phyloP scores from a whole-genome alignment of 176 grass and related monocot genomes.

The Musa beccarii region DNA sequence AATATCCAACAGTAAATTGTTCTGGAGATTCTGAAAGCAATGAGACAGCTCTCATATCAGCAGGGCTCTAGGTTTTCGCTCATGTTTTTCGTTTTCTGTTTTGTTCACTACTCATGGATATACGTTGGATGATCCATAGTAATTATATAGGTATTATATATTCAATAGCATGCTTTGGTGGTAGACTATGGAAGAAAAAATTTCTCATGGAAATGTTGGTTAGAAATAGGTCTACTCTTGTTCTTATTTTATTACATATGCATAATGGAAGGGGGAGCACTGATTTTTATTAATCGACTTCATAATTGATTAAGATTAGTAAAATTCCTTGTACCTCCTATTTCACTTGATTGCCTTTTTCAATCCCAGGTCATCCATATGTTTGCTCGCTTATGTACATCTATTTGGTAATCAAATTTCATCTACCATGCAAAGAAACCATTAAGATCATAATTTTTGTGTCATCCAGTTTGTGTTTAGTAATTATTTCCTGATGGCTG shows the following conservation, averaged over 20 bases:
- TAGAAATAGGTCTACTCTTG: neutral
- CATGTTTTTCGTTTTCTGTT: neutral
- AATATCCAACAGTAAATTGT: neutral
- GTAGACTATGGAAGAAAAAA: too few relatives aligned
- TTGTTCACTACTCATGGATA: neutral
- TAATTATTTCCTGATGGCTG: neutral
- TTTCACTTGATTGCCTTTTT: too few relatives aligned
- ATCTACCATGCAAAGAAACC: neutral
- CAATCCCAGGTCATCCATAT: neutral
- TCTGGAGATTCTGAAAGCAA: neutral
- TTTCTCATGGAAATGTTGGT: neutral
- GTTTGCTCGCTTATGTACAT: neutral
- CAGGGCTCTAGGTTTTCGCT: neutral
- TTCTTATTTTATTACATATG: neutral
- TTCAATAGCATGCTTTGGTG: too few relatives aligned
- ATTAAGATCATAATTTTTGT: neutral
- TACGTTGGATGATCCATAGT: neutral
- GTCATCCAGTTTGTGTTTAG: neutral
- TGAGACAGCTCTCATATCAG: neutral
- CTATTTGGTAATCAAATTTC: neutral
- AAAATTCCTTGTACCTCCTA: too few relatives aligned
- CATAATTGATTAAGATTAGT: neutral
- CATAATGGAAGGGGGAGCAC: neutral
- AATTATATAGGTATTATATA: too few relatives aligned
- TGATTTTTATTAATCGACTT: neutral